Conservation (phyloP, 2,329 filamentous ascomycete species). For the Xylaria sp. region DNA sequence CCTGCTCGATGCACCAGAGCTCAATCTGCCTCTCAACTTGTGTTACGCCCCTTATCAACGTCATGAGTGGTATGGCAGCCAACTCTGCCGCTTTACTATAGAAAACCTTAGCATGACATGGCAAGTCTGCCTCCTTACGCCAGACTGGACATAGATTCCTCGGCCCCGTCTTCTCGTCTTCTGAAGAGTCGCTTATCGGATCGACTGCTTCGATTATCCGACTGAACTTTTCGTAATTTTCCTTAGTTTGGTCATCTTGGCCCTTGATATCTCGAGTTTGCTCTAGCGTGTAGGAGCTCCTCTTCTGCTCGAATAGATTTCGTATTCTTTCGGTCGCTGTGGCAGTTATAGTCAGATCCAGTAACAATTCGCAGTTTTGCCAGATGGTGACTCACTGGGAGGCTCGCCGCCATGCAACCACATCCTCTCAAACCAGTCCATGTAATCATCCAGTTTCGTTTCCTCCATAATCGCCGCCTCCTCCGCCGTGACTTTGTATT, state of each 20-base stretch:
- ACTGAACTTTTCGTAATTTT: constrained; percentile 33
- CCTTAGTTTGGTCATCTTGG: constrained; percentile 19
- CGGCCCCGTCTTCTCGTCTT: constrained; percentile 33
- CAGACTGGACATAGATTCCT: constrained; percentile 42
- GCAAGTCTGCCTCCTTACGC: constrained; percentile 50
- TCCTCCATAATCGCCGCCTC: constrained; percentile 55
- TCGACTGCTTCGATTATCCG: constrained; percentile 26
- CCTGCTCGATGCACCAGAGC: constrained; percentile 42
- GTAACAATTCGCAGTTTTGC: not conserved
- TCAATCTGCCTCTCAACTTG: constrained; percentile 47
- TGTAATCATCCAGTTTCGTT: constrained; percentile 72
- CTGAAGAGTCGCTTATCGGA: constrained; percentile 21
- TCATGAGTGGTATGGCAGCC: constrained; percentile 44
- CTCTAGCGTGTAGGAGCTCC: constrained; percentile 14
- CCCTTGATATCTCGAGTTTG: not conserved
- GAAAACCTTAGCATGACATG: constrained; percentile 48
- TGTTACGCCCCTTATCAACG: constrained; percentile 44
- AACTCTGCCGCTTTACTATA: constrained; percentile 50
- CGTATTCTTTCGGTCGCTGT: constrained; percentile 35
- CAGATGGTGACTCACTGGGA: constrained; percentile 41
- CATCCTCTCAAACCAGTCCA: constrained; percentile 78
- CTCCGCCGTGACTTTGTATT: constrained; percentile 39
- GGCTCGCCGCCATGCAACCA: constrained; percentile 58
- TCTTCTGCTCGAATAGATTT: constrained; percentile 33
- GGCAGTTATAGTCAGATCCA: not conserved